Conservation (phyloP, 495 filamentous ascomycete genomes). For the Aspergillus sparsus region DNA sequence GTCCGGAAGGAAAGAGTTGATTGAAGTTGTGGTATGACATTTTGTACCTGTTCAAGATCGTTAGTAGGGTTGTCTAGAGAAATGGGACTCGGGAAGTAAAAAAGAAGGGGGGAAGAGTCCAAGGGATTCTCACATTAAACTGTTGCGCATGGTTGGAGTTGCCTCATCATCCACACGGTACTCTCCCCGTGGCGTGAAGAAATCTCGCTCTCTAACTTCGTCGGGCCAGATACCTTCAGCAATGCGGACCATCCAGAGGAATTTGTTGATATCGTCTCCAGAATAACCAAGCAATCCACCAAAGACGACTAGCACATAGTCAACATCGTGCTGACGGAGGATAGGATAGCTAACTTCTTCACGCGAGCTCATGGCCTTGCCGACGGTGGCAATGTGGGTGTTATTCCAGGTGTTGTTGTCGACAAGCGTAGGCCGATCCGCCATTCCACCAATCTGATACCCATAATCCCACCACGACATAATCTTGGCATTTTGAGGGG, state of each 20-base stretch:
- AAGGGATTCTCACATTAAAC: constrained; percentile 77
- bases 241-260: constrained; percentile 99
- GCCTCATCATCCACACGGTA: constrained; percentile 93
- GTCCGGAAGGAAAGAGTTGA: constrained; percentile 85
- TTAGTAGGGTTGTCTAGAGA: constrained; percentile 35
- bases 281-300: constrained; percentile 96
- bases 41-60: constrained; percentile 76
- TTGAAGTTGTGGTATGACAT: constrained; percentile 99
- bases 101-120: background rate
- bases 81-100: background rate
- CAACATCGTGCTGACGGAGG: constrained; percentile 95
- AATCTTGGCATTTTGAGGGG: constrained; percentile 89
- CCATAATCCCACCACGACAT: constrained; percentile 99
- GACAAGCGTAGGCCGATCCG: constrained; percentile 93
- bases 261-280: constrained; percentile 99
- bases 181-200: constrained; percentile 93
- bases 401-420: constrained; percentile 99
- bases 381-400: constrained; percentile 98
- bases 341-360: constrained; percentile 99
- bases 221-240: constrained; percentile 99
- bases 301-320: constrained; percentile 97
- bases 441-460: constrained; percentile 99
- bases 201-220: constrained; percentile 95
- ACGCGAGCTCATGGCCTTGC: constrained; percentile 96
- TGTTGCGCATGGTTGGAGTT: constrained; percentile 98